phyloP scores from a whole-genome alignment of 768 basidiomycete species.

The Mycena polygramma region DNA sequence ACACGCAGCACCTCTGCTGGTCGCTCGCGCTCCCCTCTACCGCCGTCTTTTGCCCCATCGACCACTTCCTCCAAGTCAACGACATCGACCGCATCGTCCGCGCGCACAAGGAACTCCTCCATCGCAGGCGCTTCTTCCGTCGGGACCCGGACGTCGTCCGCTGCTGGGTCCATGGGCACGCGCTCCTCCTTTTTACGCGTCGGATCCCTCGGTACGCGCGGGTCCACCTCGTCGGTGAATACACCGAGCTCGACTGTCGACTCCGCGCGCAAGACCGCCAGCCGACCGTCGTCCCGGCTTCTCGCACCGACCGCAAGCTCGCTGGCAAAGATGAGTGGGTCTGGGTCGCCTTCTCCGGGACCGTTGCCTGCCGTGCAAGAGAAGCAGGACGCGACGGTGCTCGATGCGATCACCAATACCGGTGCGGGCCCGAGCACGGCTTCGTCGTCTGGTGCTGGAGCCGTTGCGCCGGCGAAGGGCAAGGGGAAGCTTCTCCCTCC shows the following conservation, averaged over 20 bases:
- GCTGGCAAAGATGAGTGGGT: constrained; percentile 66
- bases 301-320: constrained; percentile 85
- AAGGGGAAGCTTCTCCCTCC: constrained; percentile 65
- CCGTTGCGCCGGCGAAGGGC: constrained; percentile 40
- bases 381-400: constrained; percentile 35
- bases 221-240: constrained; percentile 34
- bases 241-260: constrained; percentile 28
- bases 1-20: constrained; percentile 34
- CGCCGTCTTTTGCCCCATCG: constrained; percentile 29
- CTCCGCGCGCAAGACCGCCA: constrained; percentile 28
- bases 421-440: constrained; percentile 22
- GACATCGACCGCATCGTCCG: constrained; percentile 36
- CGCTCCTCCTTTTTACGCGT: constrained; percentile 53
- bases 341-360: constrained; percentile 36
- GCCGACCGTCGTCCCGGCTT: constrained; percentile 55
- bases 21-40: constrained; percentile 35
- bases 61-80: constrained; percentile 41
- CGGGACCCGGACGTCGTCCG: constrained; percentile 50
- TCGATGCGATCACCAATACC: constrained; percentile 55
- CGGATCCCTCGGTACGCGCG: constrained; percentile 44
- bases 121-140: constrained; percentile 57
- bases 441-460: constrained; percentile 10
- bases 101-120: constrained; percentile 40
- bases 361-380: constrained; percentile 23
- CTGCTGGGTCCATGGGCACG: constrained; percentile 45